These are phyloP conservation scores for Tricholoma terreum DNA, from an alignment of 768 basidiomycete species.

Conservation along the genomic window DNA sequence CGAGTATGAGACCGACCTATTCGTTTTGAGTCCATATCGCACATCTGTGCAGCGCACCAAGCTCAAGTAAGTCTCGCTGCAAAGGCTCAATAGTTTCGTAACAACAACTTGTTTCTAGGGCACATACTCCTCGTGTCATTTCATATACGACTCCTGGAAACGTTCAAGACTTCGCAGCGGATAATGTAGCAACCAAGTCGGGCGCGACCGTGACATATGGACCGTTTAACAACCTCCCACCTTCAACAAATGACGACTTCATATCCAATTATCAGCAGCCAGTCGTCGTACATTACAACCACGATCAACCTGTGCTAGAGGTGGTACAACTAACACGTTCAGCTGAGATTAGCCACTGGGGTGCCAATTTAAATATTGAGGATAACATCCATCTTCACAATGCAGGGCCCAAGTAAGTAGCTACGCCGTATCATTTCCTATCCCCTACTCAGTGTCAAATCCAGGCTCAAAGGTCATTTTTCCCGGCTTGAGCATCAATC, in stretches of 20 bases:
- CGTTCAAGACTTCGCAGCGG: slow-evolving; percentile 56
- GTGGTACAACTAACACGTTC: slow-evolving; percentile 67
- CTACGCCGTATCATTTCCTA: background rate
- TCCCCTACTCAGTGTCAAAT: background rate
- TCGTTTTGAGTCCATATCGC: slow-evolving; percentile 81
- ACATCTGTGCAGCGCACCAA: slow-evolving; percentile 85
- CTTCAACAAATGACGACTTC: slow-evolving; percentile 57
- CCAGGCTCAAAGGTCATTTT: slow-evolving; percentile 92
- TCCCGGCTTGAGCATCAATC: slow-evolving; percentile 87
- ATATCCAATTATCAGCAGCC: slow-evolving; percentile 59
- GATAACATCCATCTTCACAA: slow-evolving; percentile 87
- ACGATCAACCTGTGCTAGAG: slow-evolving; percentile 79
- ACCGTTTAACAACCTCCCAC: slow-evolving; percentile 74
- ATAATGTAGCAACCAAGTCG: slow-evolving; percentile 64
- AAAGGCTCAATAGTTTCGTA: background rate
- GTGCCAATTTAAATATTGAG: slow-evolving; percentile 89
- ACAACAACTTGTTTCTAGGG: slow-evolving; percentile 37
- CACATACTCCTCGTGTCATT: slow-evolving; percentile 66
- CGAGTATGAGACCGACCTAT: slow-evolving; percentile 71
- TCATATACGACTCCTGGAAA: slow-evolving; percentile 69
- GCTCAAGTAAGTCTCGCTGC: slow-evolving; percentile 57
- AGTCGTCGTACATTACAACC: slow-evolving; percentile 74
- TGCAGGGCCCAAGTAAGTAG: slow-evolving; percentile 80
- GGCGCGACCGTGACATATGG: slow-evolving; percentile 86
- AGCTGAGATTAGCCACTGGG: slow-evolving; percentile 97